phyloP scores from a whole-genome alignment of 2,329 filamentous ascomycete species.

The Xylaria sp. region DNA sequence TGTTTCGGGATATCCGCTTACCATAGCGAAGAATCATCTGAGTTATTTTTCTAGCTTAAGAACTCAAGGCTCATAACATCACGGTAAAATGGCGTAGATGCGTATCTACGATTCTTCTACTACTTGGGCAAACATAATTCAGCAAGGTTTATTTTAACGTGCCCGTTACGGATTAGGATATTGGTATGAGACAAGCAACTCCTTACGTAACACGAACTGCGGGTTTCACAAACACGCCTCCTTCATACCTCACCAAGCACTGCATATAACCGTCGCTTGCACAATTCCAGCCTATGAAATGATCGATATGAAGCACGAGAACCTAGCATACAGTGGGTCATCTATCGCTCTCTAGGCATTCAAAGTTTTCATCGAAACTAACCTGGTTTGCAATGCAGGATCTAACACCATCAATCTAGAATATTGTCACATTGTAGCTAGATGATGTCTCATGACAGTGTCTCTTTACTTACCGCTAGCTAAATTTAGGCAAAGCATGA shows the following conservation, averaged over 20 bases:
- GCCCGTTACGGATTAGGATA: not conserved
- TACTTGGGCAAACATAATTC: too few relatives aligned
- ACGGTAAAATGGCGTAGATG: not conserved
- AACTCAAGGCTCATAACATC: not conserved
- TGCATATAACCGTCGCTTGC: not conserved
- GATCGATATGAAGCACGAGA: not conserved
- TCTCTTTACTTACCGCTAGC: not conserved
- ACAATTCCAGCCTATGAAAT: not conserved
- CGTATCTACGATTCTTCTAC: too few relatives aligned
- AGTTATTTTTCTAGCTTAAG: not conserved
- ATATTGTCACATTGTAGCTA: constrained; percentile 2
- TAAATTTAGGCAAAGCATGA: not conserved
- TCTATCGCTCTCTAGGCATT: not conserved
- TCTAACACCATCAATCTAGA: constrained; percentile 17
- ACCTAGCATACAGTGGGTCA: not conserved
- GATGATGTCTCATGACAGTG: not conserved
- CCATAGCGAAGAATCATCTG: not conserved
- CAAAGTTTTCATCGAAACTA: not conserved
- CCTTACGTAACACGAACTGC: not conserved
- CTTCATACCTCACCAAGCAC: not conserved
- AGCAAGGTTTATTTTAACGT: too few relatives aligned
- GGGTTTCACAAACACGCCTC: not conserved
- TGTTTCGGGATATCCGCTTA: not conserved
- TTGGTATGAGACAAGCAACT: not conserved
- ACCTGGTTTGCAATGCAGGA: constrained; percentile 7